Evolutionary conservation across 2,329 filamentous ascomycete genomes (phyloP).

Genomic region (Cryphonectria radicalis): DNA sequence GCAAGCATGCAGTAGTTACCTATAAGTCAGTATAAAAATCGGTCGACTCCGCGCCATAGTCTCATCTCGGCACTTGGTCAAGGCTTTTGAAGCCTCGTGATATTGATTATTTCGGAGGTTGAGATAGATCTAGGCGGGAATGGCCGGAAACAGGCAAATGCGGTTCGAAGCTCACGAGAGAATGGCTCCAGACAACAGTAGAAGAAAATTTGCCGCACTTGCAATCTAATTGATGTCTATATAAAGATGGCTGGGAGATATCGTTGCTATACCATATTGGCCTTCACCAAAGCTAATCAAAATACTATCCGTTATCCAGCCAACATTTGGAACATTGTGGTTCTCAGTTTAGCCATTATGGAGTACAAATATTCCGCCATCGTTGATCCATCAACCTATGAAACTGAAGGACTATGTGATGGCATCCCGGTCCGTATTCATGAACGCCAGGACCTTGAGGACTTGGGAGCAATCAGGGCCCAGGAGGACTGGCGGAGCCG

Average conservation of each 20-base stretch:
- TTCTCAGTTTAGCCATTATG: conserved; percentile 23
- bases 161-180: not conserved
- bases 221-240: not conserved
- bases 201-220: not conserved
- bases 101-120: not conserved
- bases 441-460: conserved; percentile 35
- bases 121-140: not conserved
- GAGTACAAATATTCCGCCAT: conserved; percentile 37
- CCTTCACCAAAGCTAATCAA: not conserved
- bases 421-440: conserved; percentile 36
- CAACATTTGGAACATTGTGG: not conserved
- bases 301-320: not conserved
- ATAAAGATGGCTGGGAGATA: not conserved
- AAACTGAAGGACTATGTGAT: conserved; percentile 37
- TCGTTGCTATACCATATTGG: not conserved
- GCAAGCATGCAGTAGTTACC: not conserved
- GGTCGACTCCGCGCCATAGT: not conserved
- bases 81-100: not conserved
- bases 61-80: not conserved
- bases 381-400: conserved; percentile 35
- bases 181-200: not conserved
- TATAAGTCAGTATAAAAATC: not conserved
- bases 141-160: not conserved
- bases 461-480: conserved; percentile 38
- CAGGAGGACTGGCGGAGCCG: conserved; percentile 43